Conservation (phyloP, 768 basidiomycete genomes). For the Epithele typhae region DNA sequence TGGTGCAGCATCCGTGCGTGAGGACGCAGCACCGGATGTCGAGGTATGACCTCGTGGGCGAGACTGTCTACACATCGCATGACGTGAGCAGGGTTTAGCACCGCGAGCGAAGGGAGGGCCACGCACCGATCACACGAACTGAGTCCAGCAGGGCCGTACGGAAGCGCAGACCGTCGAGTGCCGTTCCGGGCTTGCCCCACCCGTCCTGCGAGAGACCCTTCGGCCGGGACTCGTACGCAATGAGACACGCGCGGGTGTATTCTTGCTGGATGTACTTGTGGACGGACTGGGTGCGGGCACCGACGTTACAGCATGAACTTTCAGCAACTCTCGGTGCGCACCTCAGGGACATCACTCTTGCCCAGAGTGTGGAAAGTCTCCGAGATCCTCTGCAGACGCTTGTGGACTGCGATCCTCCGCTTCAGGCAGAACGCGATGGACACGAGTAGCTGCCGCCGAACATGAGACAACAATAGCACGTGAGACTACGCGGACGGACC, state of each 20-base stretch:
- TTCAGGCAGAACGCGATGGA: conserved; percentile 65
- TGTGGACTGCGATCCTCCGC: conserved; percentile 60
- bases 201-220: conserved; percentile 63
- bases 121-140: conserved; percentile 63
- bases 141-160: conserved; percentile 68
- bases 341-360: conserved; percentile 58
- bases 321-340: conserved; percentile 23
- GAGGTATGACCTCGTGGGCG: conserved; percentile 69
- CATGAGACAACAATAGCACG: not conserved
- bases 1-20: conserved; percentile 77
- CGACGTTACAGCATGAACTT: too few species aligned
- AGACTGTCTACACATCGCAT: conserved; percentile 54
- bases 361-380: conserved; percentile 51
- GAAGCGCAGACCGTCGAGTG: conserved; percentile 58
- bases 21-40: conserved; percentile 64
- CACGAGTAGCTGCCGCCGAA: conserved; percentile 37
- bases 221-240: conserved; percentile 68
- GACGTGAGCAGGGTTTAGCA: too few species aligned
- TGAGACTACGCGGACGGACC: not conserved
- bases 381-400: conserved; percentile 63
- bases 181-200: conserved; percentile 70
- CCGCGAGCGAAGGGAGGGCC: not conserved
- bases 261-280: conserved; percentile 69
- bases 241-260: conserved; percentile 68
- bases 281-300: conserved; percentile 53